Percentiles rank a stretch among this genome's conserved stretches.
phyloP scores from a whole-genome alignment of 257 asterid genomes.

The Sherardia arvensis region DNA sequence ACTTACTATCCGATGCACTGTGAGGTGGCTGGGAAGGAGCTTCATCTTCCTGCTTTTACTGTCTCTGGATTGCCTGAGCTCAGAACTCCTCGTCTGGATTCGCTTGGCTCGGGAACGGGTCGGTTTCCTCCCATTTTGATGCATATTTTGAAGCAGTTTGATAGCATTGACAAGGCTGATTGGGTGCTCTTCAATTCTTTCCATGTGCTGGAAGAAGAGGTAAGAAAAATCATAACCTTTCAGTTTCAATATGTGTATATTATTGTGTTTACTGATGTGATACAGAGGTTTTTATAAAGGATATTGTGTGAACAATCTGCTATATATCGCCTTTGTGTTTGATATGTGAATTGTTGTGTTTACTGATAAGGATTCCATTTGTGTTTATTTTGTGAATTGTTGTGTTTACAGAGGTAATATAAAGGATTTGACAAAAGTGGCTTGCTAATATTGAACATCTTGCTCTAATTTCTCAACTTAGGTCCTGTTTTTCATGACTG shows the following conservation, averaged over 20 bases:
- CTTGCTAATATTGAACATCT: no score
- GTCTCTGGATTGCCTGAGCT: constrained; percentile 30
- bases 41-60: constrained; percentile 22
- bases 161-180: constrained; percentile 34
- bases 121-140: constrained; percentile 34
- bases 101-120: constrained; percentile 40
- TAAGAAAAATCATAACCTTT: constrained; percentile 4
- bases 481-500: no score
- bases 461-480: no score
- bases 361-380: no score
- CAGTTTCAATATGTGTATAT: background rate
- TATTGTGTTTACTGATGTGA: background rate
- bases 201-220: constrained; percentile 45
- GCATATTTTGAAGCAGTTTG: constrained; percentile 34
- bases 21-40: constrained; percentile 25
- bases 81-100: constrained; percentile 37
- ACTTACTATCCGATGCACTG: constrained; percentile 44
- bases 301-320: background rate
- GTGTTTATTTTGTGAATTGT: no score
- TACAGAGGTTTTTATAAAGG: background rate
- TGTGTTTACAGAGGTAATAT: no score
- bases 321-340: no score
- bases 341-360: no score
- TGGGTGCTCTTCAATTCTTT: constrained; percentile 66
- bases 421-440: no score